Percentiles rank a stretch among this genome's conserved stretches.
Evolutionary conservation across 257 asterid genomes (phyloP).

Genomic region (Linderniella brevidens): DNA sequence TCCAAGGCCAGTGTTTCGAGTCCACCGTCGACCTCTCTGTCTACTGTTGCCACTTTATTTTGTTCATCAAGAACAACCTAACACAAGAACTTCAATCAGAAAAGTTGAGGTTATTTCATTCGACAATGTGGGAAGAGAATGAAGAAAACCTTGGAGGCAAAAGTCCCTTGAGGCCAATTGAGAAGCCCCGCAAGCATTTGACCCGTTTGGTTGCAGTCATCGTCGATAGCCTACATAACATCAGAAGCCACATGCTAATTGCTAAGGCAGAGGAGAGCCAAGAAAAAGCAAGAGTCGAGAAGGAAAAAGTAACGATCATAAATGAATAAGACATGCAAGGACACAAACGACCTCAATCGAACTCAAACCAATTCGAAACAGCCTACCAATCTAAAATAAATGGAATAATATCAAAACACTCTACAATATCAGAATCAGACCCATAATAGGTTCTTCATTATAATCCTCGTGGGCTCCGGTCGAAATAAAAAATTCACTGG

Average conservation of each 20-base stretch:
- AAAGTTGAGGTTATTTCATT: too few relatives aligned
- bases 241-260: too few relatives aligned
- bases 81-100: not conserved
- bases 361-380: not conserved
- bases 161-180: constrained; percentile 87
- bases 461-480: too few relatives aligned
- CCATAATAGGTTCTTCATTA: too few relatives aligned
- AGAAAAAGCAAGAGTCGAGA: constrained; percentile 2
- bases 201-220: constrained; percentile 84
- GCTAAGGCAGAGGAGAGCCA: too few relatives aligned
- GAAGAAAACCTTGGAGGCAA: constrained; percentile 74
- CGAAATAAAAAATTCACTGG: too few relatives aligned
- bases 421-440: too few relatives aligned
- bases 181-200: constrained; percentile 98
- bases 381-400: too few relatives aligned
- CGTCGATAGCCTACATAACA: constrained; percentile 87
- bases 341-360: too few relatives aligned
- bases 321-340: not conserved
- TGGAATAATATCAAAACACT: not conserved
- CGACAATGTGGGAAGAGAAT: not conserved
- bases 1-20: constrained; percentile 75
- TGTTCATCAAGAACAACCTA: constrained; percentile 72
- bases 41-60: constrained; percentile 55
- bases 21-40: constrained; percentile 98
- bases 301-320: too few relatives aligned